phyloP scores from a whole-genome alignment of 768 basidiomycete genomes.

The Collybiopsis confluens region DNA sequence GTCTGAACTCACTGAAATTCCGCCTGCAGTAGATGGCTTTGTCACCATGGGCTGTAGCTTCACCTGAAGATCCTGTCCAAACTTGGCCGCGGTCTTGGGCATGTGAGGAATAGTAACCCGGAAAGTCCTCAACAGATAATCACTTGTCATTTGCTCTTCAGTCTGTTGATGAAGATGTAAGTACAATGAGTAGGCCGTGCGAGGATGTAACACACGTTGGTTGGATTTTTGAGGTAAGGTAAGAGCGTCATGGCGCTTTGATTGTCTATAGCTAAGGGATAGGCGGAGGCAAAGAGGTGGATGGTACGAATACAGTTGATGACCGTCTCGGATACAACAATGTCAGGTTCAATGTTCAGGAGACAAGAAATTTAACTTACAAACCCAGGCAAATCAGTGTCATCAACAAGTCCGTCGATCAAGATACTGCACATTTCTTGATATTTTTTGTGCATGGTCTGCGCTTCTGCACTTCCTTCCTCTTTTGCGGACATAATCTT shows the following conservation, averaged over 20 bases:
- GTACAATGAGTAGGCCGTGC: not conserved
- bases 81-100: conserved; percentile 86
- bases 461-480: conserved; percentile 41
- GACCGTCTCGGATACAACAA: conserved; percentile 50
- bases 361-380: conserved; percentile 36
- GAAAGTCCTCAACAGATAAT: conserved; percentile 88
- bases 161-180: conserved; percentile 13
- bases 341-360: not conserved
- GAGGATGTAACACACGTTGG: conserved; percentile 49
- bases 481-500: conserved; percentile 76
- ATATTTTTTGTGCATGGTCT: conserved; percentile 62
- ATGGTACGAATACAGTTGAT: conserved; percentile 84
- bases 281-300: conserved; percentile 75
- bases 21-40: conserved; percentile 69
- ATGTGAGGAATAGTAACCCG: conserved; percentile 78
- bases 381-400: conserved; percentile 72
- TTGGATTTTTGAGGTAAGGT: conserved; percentile 82
- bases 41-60: conserved; percentile 88
- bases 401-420: conserved; percentile 88
- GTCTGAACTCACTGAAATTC: conserved; percentile 49
- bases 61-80: conserved; percentile 80
- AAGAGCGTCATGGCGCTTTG: conserved; percentile 80
- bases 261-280: conserved; percentile 81
- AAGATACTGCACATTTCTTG: conserved; percentile 78
- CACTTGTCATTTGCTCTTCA: conserved; percentile 81